Base-by-base conservation (phyloP, 495 filamentous ascomycete genomes). In the Penicillium ochrochloron region DNA sequence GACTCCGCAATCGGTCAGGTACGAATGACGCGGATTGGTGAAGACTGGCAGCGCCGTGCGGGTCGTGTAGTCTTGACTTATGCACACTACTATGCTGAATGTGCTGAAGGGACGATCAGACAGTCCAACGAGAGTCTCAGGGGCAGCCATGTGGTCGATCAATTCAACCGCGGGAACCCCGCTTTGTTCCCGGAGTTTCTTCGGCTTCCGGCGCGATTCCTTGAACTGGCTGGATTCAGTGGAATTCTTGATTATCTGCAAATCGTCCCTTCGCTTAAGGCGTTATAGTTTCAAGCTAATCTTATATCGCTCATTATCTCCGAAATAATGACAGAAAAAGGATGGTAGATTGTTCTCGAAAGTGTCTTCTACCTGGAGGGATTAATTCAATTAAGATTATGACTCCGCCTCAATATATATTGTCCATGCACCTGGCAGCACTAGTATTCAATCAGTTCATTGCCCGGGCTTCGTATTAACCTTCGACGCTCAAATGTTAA, bases 101-200 rank as follows among this genome's bases (percentile, higher is more conserved):
- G 5, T 27, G 21, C 44, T 23, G 2, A 10, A 46, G 2, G 10
- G 10, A 14, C 9, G 31, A 37, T 56, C 53, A 35, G 17, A 56
- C 23, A 39, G 46, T 60, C 44, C 59, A 53, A 60, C 34, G 34
- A 46, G 19, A 60, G 35, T 37, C 11, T 52, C 46, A 60, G 58
- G 33, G 44, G 19, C 50, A 25, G 33, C 58, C 46, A 60, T 35
- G 46, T 60, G 31, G 59, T 31, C 33, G 48, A 52, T 53, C 46
- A 60, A 31, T 60, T 12, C 31, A 17, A 51, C 19, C 15, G 44
- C 46, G 27, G 42, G 17, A 48, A 12, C 31, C 35, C 59, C 59
- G 50, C 46, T n/a, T 14, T 51, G 31, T 14, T 35, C 10, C 46
- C 31, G 42, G 44, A n/a, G 8, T 29, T 15, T 41, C 44, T 52